A percentile compares a stretch with the other conserved stretches of the same genome.
These are phyloP conservation scores for Podospora bellae-mahoneyi DNA, from an alignment of 495 filamentous ascomycete genomes.

Conservation along the genomic window DNA sequence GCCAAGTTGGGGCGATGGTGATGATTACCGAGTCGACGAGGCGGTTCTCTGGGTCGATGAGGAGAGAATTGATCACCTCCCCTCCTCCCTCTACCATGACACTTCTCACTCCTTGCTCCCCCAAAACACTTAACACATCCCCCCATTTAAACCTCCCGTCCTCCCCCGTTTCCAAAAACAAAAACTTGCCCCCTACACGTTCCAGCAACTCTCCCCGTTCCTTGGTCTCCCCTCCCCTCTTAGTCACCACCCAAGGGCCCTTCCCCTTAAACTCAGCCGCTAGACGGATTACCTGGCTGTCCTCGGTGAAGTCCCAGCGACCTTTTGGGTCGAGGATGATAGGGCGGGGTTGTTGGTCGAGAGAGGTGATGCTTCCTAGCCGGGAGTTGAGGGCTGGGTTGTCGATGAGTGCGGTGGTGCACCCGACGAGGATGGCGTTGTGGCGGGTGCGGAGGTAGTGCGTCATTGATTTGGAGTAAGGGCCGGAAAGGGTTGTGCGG, in stretches of 20 bases:
- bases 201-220: constrained; percentile 32
- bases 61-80: constrained; percentile 69
- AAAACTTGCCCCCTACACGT: constrained; percentile 38
- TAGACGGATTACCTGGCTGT: constrained; percentile 60
- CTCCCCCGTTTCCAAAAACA: constrained; percentile 25
- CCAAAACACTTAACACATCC: constrained; percentile 55
- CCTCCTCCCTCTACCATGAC: constrained; percentile 90
- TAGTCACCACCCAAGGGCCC: constrained; percentile 66
- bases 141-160: constrained; percentile 52
- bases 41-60: constrained; percentile 56
- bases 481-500: constrained; percentile 76
- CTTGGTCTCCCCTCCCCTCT: constrained; percentile 14
- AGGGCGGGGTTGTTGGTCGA: constrained; percentile 62
- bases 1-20: constrained; percentile 79
- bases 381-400: constrained; percentile 77
- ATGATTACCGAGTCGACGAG: constrained; percentile 73
- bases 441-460: constrained; percentile 81
- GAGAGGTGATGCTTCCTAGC: background rate
- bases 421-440: constrained; percentile 80
- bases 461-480: constrained; percentile 81
- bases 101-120: constrained; percentile 61
- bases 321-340: constrained; percentile 72
- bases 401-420: constrained; percentile 78
- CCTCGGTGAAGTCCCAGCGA: constrained; percentile 60
- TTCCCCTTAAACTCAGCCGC: constrained; percentile 65